A percentile compares a stretch with the other conserved stretches of the same genome.
Evolutionary conservation across 192 early-diverging fungal genomes (phyloP).

Genomic region (Ambispora gerdemannii): DNA sequence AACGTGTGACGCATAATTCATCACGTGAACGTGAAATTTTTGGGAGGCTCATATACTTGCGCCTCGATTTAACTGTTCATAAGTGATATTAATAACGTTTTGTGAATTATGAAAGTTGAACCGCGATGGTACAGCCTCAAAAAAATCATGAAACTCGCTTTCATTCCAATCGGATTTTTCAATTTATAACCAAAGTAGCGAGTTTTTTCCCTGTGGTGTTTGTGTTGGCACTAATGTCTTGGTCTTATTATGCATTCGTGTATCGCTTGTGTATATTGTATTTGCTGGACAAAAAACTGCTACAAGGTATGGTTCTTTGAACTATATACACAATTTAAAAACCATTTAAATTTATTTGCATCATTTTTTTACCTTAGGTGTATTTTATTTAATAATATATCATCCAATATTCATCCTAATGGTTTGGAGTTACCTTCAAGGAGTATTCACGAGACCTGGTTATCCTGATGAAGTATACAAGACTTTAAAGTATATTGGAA

Average conservation of each 20-base stretch:
- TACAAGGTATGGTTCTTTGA: constrained; percentile 17
- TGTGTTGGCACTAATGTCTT: constrained; percentile 2
- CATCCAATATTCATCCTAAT: constrained; percentile 25
- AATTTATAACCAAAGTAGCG: not conserved
- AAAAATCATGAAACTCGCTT: no score
- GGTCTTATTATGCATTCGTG: constrained; percentile 28
- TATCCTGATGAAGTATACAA: constrained; percentile 33
- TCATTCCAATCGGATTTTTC: no score
- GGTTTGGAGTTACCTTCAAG: constrained; percentile 40
- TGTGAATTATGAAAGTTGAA: no score
- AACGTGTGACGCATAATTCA: no score
- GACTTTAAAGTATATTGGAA: not conserved
- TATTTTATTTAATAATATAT: constrained; percentile 21
- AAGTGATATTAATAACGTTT: no score
- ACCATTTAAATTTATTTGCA: not conserved
- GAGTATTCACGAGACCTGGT: constrained; percentile 36
- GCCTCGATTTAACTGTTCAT: no score
- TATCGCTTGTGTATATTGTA: constrained; percentile 19
- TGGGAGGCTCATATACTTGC: no score
- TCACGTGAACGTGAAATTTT: no score
- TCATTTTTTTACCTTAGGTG: not conserved
- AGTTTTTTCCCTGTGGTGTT: constrained; percentile 19
- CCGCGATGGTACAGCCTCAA: no score
- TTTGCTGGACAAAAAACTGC: not conserved
- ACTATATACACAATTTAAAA: not conserved